Conservation (phyloP, 768 basidiomycete species). For the Naganishia friedmannii region DNA sequence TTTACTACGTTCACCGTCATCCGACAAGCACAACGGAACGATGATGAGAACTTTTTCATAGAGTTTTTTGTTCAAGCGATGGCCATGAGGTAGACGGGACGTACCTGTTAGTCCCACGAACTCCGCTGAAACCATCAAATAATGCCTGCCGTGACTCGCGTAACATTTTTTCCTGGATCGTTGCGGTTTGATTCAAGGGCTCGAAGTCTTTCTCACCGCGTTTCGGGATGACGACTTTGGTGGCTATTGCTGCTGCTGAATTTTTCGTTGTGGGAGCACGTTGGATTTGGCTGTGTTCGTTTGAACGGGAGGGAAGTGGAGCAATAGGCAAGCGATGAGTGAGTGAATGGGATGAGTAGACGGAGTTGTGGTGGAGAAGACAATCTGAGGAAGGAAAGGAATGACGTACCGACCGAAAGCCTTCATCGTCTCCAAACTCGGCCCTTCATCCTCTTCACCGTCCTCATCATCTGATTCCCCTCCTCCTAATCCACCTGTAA, state of each 20-base stretch:
- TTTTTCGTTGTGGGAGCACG: slow-evolving; percentile 35
- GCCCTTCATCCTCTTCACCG: slow-evolving; percentile 44
- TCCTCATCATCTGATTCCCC: slow-evolving; percentile 42
- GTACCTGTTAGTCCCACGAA: slow-evolving; percentile 73
- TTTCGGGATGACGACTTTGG: slow-evolving; percentile 70
- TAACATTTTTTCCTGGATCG: slow-evolving; percentile 70
- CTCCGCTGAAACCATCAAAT: slow-evolving; percentile 73
- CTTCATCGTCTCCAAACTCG: slow-evolving; percentile 42
- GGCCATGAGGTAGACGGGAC: too few species aligned
- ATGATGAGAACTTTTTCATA: too few species aligned
- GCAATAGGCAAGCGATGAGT: too few species aligned
- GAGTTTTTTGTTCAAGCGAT: too few species aligned
- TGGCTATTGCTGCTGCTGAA: neutral
- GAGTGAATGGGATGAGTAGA: too few species aligned
- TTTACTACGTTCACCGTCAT: slow-evolving; percentile 41
- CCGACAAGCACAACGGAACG: too few species aligned
- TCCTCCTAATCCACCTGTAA: neutral
- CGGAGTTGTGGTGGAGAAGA: too few species aligned
- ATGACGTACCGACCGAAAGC: slow-evolving; percentile 42
- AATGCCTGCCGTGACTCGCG: slow-evolving; percentile 78
- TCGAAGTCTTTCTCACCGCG: slow-evolving; percentile 98
- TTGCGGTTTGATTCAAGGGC: slow-evolving; percentile 59
- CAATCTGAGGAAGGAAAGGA: neutral
- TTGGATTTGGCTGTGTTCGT: slow-evolving; percentile 40
- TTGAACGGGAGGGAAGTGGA: neutral